Evolutionary conservation across 306 rosid species (phyloP).

Genomic region (Citrullus colocynthis): DNA sequence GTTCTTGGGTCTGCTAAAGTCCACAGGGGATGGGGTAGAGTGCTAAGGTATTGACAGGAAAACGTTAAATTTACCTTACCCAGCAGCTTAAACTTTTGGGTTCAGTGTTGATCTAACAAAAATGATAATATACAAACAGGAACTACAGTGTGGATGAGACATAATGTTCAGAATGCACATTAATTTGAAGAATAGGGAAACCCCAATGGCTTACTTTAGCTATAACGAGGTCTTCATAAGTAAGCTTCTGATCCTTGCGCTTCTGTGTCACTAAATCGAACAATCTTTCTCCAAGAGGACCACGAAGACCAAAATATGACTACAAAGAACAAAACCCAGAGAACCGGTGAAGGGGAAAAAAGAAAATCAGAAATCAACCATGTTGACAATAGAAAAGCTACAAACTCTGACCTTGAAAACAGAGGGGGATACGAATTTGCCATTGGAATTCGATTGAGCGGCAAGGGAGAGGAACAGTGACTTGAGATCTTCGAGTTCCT

Average conservation of each 20-base stretch:
- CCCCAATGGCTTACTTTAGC: constrained; percentile 48
- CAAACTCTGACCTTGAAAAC: constrained; percentile 50
- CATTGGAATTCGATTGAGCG: constrained; percentile 45
- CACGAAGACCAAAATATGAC: constrained; percentile 46
- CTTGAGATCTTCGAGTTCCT: constrained; percentile 43
- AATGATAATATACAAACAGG: neutral
- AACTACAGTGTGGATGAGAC: neutral
- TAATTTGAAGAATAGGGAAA: neutral
- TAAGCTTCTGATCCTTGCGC: constrained; percentile 63
- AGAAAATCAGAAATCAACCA: neutral
- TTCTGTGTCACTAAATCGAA: constrained; percentile 60
- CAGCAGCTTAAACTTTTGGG: too few relatives aligned
- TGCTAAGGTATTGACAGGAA: too few relatives aligned
- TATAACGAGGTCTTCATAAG: constrained; percentile 71
- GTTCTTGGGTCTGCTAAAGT: too few relatives aligned
- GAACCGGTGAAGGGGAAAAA: neutral
- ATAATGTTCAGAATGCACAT: neutral
- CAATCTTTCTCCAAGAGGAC: constrained; percentile 62
- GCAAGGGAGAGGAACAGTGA: constrained; percentile 48
- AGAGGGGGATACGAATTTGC: constrained; percentile 31
- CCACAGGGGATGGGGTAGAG: too few relatives aligned
- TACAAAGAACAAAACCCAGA: constrained; percentile 9
- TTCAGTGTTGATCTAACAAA: neutral
- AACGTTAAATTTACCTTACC: too few relatives aligned
- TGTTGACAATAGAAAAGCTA: neutral